phyloP scores from a whole-genome alignment of 2,329 filamentous ascomycete genomes.

The Incumbomyces delicatus region DNA sequence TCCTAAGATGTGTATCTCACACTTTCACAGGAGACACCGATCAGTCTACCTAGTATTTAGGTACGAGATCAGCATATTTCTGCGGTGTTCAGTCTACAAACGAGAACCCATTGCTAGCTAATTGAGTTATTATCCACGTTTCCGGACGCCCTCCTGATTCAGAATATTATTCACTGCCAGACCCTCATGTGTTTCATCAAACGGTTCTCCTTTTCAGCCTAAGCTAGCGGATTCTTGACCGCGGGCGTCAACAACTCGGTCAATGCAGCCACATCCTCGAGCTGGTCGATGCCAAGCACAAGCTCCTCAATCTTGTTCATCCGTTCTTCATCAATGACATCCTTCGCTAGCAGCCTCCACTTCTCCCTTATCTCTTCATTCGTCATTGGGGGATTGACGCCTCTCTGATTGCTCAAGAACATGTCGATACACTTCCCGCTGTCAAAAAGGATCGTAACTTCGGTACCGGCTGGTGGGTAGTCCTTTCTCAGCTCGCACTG shows the following conservation, averaged over 20 bases:
- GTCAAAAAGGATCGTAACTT: slow-evolving; percentile 20
- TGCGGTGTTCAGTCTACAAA: too few relatives aligned
- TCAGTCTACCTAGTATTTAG: too few relatives aligned
- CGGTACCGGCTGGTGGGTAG: slow-evolving; percentile 11
- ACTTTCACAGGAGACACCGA: too few relatives aligned
- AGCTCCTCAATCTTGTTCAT: slow-evolving; percentile 24
- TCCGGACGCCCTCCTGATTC: too few relatives aligned
- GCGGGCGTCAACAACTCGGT: slow-evolving; percentile 12
- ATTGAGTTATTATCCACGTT: too few relatives aligned
- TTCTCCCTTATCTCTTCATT: slow-evolving; percentile 32
- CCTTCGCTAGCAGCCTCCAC: slow-evolving; percentile 24
- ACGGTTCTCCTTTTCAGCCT: too few relatives aligned
- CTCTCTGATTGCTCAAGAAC: slow-evolving; percentile 23
- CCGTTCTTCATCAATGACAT: slow-evolving; percentile 24
- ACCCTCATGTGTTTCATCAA: too few relatives aligned
- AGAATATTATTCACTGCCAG: too few relatives aligned
- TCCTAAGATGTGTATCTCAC: too few relatives aligned
- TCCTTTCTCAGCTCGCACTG: slow-evolving; percentile 17
- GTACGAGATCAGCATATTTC: too few relatives aligned
- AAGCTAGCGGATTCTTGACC: slow-evolving; percentile 3
- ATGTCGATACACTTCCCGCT: slow-evolving; percentile 9
- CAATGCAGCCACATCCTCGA: slow-evolving; percentile 20
- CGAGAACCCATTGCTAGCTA: too few relatives aligned
- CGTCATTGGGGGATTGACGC: slow-evolving; percentile 24
- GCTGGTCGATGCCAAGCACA: slow-evolving; percentile 24